A percentile compares a stretch with the other conserved stretches of the same genome.
Evolutionary conservation across 164 flowering plant genomes (phyloP).

Genomic region (Macadamia integrifolia): DNA sequence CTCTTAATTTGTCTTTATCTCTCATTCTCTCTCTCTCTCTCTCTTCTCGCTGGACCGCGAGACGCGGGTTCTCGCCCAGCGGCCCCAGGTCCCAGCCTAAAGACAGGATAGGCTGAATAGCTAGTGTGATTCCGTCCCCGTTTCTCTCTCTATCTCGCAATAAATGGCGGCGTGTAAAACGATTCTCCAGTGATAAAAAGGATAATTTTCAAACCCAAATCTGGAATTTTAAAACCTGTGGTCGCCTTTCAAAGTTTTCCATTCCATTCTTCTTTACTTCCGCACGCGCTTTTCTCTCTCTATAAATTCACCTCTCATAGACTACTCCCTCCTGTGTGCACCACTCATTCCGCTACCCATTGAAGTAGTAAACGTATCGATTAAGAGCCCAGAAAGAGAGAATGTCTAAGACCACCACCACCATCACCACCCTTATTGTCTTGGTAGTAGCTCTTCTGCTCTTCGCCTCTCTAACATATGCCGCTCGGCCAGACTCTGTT

Average conservation of each 20-base stretch:
- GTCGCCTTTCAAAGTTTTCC: no score
- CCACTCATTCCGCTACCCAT: neutral
- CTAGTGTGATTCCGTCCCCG: no score
- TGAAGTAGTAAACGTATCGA: neutral
- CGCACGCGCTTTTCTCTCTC: neutral
- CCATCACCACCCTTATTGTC: neutral
- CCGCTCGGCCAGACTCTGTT: slow-evolving; percentile 24
- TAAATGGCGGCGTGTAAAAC: neutral
- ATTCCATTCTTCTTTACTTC: no score
- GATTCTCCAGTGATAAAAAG: neutral
- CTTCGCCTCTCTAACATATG: slow-evolving; percentile 16
- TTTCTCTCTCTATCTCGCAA: neutral
- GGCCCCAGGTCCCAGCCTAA: no score
- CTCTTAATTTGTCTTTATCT: neutral
- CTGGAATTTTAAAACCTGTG: no score
- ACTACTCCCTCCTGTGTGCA: neutral
- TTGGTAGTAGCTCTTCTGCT: slow-evolving; percentile 19
- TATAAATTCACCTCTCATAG: slow-evolving; percentile 10
- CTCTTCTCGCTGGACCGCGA: neutral
- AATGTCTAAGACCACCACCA: slow-evolving; percentile 13
- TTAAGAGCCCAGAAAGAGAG: neutral
- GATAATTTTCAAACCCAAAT: neutral
- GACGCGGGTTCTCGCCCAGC: no score
- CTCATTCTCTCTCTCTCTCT: no score
- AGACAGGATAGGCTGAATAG: no score